phyloP scores from a whole-genome alignment of 192 early-diverging fungal genomes.

The Funneliformis mosseae region DNA sequence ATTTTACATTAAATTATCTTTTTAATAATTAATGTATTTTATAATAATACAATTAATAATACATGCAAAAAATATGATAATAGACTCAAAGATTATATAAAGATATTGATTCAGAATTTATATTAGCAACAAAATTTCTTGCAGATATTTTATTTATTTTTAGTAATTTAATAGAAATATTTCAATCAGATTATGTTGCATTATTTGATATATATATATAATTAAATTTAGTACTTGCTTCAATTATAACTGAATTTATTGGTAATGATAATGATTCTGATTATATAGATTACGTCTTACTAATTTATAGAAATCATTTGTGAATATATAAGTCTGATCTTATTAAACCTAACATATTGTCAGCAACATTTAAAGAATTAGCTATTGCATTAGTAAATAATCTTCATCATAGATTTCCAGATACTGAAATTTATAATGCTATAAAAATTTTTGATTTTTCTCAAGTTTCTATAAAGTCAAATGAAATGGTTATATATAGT shows the following conservation, averaged over 20 bases:
- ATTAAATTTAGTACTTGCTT: constrained; percentile 8
- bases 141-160: constrained; percentile 11
- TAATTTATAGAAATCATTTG: background rate
- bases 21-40: constrained; percentile 7
- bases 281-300: background rate
- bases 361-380: background rate
- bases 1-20: constrained; percentile 11
- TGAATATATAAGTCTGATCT: background rate
- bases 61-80: background rate
- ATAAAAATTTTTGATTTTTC: constrained; percentile 18
- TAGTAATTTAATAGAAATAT: background rate
- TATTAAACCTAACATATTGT: background rate
- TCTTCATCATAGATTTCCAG: background rate
- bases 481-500: background rate
- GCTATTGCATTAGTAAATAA: background rate
- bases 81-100: background rate
- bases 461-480: background rate
- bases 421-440: constrained; percentile 6
- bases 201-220: constrained; percentile 6
- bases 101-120: constrained; percentile 8
- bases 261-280: background rate
- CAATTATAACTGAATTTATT: constrained; percentile 17
- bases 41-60: background rate
- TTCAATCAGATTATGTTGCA: constrained; percentile 25
- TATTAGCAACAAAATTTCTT: constrained; percentile 8